Evolutionary conservation across 2,329 filamentous ascomycete species (phyloP).

Genomic region (Clonostachys rhizophaga): DNA sequence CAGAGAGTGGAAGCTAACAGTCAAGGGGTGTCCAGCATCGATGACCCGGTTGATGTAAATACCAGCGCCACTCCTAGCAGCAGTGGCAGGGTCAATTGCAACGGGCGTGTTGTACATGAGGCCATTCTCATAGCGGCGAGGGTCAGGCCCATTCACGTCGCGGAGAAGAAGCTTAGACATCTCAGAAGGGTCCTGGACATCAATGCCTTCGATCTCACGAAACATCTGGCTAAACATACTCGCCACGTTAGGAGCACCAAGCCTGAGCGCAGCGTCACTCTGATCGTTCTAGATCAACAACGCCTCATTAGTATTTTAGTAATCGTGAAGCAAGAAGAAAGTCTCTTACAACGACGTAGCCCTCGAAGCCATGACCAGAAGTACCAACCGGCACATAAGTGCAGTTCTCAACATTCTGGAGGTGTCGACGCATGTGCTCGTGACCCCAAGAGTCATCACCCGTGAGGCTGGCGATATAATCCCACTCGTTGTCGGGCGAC

Average conservation of each 20-base stretch:
- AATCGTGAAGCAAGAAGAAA: conserved; percentile 20
- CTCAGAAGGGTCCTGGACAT: neutral
- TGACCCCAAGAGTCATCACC: conserved; percentile 44
- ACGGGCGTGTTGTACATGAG: neutral
- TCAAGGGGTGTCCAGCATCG: conserved; percentile 3
- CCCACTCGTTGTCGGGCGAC: conserved; percentile 43
- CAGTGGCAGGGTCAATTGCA: neutral
- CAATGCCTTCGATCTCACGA: conserved; percentile 1
- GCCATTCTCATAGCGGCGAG: conserved; percentile 15
- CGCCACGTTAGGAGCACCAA: neutral
- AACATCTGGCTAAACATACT: conserved; percentile 2
- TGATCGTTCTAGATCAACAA: too few species aligned
- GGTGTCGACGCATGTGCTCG: conserved; percentile 43
- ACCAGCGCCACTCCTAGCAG: neutral
- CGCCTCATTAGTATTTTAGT: too few species aligned
- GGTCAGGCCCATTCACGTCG: conserved; percentile 17
- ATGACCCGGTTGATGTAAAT: neutral
- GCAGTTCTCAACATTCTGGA: conserved; percentile 38
- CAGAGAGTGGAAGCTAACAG: conserved; percentile 12
- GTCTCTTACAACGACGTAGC: conserved; percentile 32
- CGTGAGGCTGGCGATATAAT: conserved; percentile 39
- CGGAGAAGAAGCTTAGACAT: conserved; percentile 14
- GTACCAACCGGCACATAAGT: conserved; percentile 30
- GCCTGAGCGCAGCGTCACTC: too few species aligned
- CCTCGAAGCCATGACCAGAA: conserved; percentile 41